Evolutionary conservation across 768 basidiomycete genomes (phyloP).

Genomic region (Lactifluus rugatus): DNA sequence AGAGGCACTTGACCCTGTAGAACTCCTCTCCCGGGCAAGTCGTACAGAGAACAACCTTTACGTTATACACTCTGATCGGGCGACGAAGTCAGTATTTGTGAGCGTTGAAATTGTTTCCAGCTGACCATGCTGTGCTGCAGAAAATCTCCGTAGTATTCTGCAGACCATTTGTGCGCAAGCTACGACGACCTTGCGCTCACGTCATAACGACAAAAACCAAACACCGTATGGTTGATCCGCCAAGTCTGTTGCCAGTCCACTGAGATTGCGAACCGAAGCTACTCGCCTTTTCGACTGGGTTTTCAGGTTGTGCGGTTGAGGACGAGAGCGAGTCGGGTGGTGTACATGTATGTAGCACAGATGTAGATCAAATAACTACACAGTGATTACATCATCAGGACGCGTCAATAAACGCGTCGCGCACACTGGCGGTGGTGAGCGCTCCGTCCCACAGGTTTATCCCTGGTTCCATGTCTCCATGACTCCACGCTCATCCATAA

Average conservation of each 20-base stretch:
- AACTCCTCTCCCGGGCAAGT: constrained; percentile 42
- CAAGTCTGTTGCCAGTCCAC: not conserved
- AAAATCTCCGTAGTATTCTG: constrained; percentile 21
- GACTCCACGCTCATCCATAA: constrained; percentile 10
- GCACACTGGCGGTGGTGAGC: not conserved
- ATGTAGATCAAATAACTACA: not conserved
- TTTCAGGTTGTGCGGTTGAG: not conserved
- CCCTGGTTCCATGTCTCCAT: not conserved
- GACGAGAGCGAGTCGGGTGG: not conserved
- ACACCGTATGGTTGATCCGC: not conserved
- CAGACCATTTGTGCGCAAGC: not conserved
- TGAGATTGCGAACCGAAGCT: too few relatives aligned
- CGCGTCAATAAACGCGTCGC: constrained; percentile 2
- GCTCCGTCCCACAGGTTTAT: not conserved
- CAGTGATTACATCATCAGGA: constrained; percentile 5
- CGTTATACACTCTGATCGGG: constrained; percentile 42
- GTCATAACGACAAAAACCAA: too few relatives aligned
- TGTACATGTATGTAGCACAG: not conserved
- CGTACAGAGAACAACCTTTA: constrained; percentile 48
- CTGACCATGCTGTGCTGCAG: not conserved
- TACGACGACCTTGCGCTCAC: too few relatives aligned
- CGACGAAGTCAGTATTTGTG: constrained; percentile 8
- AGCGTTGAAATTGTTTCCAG: not conserved
- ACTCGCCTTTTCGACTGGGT: not conserved
- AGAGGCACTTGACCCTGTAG: constrained; percentile 30